Evolutionary conservation across 495 filamentous ascomycete species (phyloP).

Genomic region (Hypoxylon subgilvum): DNA sequence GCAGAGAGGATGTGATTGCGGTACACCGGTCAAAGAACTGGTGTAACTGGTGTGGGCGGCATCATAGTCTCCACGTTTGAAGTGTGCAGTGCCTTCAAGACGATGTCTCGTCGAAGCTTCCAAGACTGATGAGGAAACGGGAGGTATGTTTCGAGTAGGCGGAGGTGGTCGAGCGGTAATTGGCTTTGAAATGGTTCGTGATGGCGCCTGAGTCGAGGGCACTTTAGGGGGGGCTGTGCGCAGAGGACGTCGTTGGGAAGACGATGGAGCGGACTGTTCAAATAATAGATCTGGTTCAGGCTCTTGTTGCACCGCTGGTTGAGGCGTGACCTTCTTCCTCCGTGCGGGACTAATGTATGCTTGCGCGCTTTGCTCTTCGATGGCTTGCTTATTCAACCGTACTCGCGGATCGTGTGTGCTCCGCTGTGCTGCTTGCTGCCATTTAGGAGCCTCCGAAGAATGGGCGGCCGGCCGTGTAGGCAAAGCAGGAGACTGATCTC

Average conservation of each 20-base stretch:
- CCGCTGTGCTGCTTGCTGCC: conserved; percentile 55
- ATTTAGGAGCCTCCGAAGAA: conserved; percentile 42
- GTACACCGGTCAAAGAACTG: conserved; percentile 73
- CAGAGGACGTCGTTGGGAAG: conserved; percentile 24
- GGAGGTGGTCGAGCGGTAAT: conserved; percentile 40
- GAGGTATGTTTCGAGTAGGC: conserved; percentile 61
- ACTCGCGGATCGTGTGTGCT: conserved; percentile 59
- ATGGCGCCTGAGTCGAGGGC: conserved; percentile 7
- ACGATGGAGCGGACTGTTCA: conserved; percentile 43
- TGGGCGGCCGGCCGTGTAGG: conserved; percentile 39
- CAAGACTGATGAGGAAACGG: conserved; percentile 69
- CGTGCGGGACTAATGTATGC: conserved; percentile 91
- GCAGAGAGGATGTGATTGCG: conserved; percentile 78
- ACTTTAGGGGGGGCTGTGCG: conserved; percentile 24
- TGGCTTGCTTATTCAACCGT: conserved; percentile 69
- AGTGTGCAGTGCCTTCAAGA: conserved; percentile 78
- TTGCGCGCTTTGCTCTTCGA: conserved; percentile 81
- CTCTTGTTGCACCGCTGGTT: conserved; percentile 51
- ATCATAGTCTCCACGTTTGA: conserved; percentile 92
- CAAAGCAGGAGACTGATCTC: conserved; percentile 56
- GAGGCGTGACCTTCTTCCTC: conserved; percentile 67
- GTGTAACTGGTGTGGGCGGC: conserved; percentile 83
- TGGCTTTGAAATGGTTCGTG: conserved; percentile 30
- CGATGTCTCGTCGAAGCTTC: conserved; percentile 76
- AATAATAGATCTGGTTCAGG: conserved; percentile 66